Conservation (phyloP, 768 basidiomycete genomes). For the Neoboletus subvelutipes region DNA sequence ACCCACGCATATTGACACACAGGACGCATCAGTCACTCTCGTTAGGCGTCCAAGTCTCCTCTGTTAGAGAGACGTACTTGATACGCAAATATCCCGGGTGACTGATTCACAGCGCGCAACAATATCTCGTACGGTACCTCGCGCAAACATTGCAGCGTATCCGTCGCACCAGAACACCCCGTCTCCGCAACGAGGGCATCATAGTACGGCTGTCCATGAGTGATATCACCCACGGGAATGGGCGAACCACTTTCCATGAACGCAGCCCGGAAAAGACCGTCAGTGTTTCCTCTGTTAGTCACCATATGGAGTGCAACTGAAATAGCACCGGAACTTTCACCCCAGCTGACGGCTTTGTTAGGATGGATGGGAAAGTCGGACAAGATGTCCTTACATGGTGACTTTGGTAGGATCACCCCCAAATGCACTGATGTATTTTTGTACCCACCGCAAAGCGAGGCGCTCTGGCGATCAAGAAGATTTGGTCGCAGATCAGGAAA, state of each 20-base stretch:
- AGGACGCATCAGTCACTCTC: not conserved
- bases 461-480: conserved; percentile 22
- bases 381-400: conserved; percentile 20
- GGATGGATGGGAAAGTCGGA: not conserved
- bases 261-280: conserved; percentile 28
- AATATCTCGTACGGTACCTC: conserved; percentile 31
- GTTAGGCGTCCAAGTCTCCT: not conserved
- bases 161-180: conserved; percentile 27
- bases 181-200: conserved; percentile 32
- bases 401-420: conserved; percentile 56
- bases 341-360: conserved; percentile 19
- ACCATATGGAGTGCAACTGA: conserved; percentile 32
- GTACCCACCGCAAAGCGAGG: conserved; percentile 52
- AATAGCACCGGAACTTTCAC: conserved; percentile 42
- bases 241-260: conserved; percentile 46
- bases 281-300: conserved; percentile 23
- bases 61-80: conserved; percentile 21
- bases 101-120: conserved; percentile 32
- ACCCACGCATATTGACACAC: not conserved
- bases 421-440: conserved; percentile 56
- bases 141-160: conserved; percentile 37
- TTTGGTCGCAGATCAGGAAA: not conserved
- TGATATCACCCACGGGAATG: conserved; percentile 21
- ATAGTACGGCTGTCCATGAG: conserved; percentile 25
- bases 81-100: conserved; percentile 34